Evolutionary conservation across 441 rosid species (phyloP).

Genomic region (Pelargonium cotyledonis): DNA sequence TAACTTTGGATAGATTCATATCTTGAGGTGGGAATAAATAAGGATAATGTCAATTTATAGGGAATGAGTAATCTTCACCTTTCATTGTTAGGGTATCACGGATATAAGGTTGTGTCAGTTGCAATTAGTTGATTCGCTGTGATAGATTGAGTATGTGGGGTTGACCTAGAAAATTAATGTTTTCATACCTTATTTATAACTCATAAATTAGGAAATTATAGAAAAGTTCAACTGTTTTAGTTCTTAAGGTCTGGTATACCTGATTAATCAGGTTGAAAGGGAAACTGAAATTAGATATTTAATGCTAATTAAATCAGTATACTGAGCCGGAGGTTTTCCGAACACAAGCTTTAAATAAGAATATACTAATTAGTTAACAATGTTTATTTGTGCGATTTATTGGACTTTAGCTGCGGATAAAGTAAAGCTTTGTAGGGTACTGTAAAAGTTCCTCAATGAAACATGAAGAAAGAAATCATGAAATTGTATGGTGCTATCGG

Average conservation of each 20-base stretch:
- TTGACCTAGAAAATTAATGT: neutral
- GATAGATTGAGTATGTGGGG: neutral
- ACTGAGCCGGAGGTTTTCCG: neutral
- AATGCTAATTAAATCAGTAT: neutral
- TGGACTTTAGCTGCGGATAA: neutral
- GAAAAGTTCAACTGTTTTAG: neutral
- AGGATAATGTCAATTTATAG: too few relatives aligned
- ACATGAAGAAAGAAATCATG: neutral
- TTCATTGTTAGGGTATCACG: too few relatives aligned
- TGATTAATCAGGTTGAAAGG: neutral
- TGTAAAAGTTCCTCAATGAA: neutral
- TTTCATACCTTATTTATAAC: neutral
- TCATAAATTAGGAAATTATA: neutral
- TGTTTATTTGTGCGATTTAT: neutral
- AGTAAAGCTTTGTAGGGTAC: neutral
- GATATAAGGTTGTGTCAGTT: neutral
- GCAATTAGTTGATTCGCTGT: neutral
- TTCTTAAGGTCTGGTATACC: neutral
- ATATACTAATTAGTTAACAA: neutral
- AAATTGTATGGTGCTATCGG: neutral
- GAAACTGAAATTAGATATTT: neutral
- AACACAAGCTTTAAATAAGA: neutral
- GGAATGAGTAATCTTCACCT: too few relatives aligned
- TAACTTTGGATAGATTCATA: neutral
- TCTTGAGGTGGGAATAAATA: neutral